Evolutionary conservation across 2,329 filamentous ascomycete genomes (phyloP).

Genomic region (Pseudofabraea citricarpa): DNA sequence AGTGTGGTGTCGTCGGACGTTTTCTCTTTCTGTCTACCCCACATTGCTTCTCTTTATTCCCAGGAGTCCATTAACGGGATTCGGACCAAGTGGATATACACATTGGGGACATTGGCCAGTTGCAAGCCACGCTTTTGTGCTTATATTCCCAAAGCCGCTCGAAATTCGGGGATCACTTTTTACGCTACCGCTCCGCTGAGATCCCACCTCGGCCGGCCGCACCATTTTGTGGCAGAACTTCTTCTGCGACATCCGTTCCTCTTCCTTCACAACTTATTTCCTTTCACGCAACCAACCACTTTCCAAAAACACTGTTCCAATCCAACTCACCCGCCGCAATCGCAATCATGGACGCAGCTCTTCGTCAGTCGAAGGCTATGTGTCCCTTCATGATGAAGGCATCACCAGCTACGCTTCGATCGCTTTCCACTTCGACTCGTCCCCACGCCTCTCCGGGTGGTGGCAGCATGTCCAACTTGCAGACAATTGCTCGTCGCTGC

Average conservation of each 20-base stretch:
- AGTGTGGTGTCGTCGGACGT: background rate
- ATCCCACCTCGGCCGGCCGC: background rate
- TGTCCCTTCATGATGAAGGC: constrained; percentile 97
- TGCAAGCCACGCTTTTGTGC: background rate
- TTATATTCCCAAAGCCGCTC: background rate
- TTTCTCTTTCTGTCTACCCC: background rate
- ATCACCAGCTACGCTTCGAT: constrained; percentile 83
- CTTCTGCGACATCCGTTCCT: too few species aligned
- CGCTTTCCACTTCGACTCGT: constrained; percentile 69
- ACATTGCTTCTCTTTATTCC: background rate
- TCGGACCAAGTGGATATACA: background rate
- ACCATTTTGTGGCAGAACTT: too few species aligned
- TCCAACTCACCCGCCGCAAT: background rate
- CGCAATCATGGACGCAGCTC: constrained; percentile 77
- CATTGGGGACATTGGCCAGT: background rate
- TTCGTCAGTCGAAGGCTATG: constrained; percentile 93
- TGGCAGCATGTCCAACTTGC: constrained; percentile 94
- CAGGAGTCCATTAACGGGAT: background rate
- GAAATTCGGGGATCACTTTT: background rate
- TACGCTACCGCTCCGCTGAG: too few species aligned
- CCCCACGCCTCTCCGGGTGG: constrained; percentile 67
- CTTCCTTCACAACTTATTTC: background rate
- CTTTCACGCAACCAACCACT: background rate
- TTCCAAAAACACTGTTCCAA: background rate
- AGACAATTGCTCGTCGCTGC: constrained; percentile 89